Percentiles rank a stretch among this genome's conserved stretches.
Conservation (phyloP, 805 yeast species). For the Cyberlindnera saturnus region DNA sequence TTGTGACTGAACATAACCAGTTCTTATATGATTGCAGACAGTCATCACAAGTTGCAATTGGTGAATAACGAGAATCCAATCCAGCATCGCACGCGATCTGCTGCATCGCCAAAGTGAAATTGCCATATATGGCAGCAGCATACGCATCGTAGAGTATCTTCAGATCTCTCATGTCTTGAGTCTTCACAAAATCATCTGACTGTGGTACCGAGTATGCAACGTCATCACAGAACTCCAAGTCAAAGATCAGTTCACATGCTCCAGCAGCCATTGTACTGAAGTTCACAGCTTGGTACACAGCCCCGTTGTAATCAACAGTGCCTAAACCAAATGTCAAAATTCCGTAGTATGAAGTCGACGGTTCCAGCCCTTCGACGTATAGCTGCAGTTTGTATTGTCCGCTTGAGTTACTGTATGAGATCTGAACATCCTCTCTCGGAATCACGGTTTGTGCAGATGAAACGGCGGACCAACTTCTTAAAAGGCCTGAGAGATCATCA, state of each 20-base stretch:
- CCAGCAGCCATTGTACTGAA: conserved; percentile 50
- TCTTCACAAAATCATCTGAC: conserved; percentile 28
- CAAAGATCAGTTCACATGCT: conserved; percentile 70
- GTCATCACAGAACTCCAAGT: conserved; percentile 66
- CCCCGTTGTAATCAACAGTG: conserved; percentile 49
- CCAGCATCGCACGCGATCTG: conserved; percentile 71
- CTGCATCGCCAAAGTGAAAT: conserved; percentile 71
- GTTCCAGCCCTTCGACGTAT: conserved; percentile 52
- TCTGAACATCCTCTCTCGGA: neutral
- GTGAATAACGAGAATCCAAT: conserved; percentile 63
- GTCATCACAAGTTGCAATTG: conserved; percentile 64
- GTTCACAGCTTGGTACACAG: conserved; percentile 46
- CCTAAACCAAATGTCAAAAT: conserved; percentile 48
- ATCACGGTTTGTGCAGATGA: conserved; percentile 4
- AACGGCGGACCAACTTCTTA: conserved; percentile 11
- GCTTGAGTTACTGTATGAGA: conserved; percentile 15
- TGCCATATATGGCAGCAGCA: conserved; percentile 49
- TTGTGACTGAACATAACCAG: conserved; percentile 87
- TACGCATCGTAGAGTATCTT: conserved; percentile 53
- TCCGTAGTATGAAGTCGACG: conserved; percentile 58
- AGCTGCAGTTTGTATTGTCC: conserved; percentile 49
- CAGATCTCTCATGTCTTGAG: conserved; percentile 29
- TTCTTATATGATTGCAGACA: conserved; percentile 67
- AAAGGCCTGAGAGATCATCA: neutral
- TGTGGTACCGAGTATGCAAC: conserved; percentile 88